Evolutionary conservation across 106 monocot species (phyloP).

Genomic region (Alisma plantagoaquatica): DNA sequence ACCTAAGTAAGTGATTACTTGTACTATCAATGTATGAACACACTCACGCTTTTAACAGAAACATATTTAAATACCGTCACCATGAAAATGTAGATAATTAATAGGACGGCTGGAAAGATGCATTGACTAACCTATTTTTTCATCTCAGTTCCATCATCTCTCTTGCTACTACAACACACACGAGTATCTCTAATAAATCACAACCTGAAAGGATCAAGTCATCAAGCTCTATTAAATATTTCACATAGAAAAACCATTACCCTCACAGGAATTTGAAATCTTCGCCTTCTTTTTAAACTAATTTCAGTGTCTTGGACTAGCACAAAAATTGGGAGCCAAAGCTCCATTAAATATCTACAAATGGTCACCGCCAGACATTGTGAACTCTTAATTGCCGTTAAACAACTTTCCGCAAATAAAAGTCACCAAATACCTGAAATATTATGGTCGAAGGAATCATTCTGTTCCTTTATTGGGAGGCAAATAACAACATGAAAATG

Average conservation of each 20-base stretch:
- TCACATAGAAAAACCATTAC: no score
- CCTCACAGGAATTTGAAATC: constrained; percentile 25
- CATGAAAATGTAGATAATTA: no score
- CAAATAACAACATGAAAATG: constrained; percentile 73
- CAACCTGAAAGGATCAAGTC: no score
- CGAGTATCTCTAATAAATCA: constrained; percentile 12
- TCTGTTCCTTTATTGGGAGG: constrained; percentile 70
- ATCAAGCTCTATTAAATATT: no score
- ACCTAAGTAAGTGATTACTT: constrained; percentile 20
- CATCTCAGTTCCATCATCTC: constrained; percentile 20
- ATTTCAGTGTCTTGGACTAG: constrained; percentile 19
- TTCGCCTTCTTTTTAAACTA: constrained; percentile 24
- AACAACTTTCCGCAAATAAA: background rate
- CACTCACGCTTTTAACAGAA: constrained; percentile 14
- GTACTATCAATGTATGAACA: constrained; percentile 13
- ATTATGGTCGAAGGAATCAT: constrained; percentile 73
- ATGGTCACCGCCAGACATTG: constrained; percentile 29
- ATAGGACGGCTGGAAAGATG: no score
- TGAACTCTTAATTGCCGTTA: constrained; percentile 15
- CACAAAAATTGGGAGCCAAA: constrained; percentile 19
- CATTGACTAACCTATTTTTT: constrained; percentile 23
- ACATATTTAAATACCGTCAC: no score
- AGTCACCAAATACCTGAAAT: constrained; percentile 46
- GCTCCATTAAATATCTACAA: constrained; percentile 19
- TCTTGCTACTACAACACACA: constrained; percentile 14